These are phyloP conservation scores for Saturnispora kantuleensis DNA, from an alignment of 805 yeast genomes.

Conservation along the genomic window DNA sequence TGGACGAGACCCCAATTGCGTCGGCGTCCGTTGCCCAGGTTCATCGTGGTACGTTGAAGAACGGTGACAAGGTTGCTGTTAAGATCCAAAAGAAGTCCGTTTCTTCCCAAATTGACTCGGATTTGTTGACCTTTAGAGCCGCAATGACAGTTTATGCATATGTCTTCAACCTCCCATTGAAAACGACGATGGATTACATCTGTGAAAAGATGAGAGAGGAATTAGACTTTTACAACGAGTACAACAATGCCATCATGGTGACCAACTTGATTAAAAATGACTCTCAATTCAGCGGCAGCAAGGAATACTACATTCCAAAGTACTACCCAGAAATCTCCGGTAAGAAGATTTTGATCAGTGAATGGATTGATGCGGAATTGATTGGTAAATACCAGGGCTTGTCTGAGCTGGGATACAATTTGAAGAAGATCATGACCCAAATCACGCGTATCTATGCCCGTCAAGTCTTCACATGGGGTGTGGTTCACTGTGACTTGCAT, in stretches of 20 bases:
- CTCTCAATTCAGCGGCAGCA: slow-evolving; percentile 22
- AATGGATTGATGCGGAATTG: slow-evolving; percentile 70
- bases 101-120: slow-evolving; percentile 48
- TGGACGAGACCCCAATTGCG: slow-evolving; percentile 56
- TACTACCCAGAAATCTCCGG: slow-evolving; percentile 38
- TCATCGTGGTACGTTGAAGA: slow-evolving; percentile 39
- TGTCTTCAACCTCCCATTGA: slow-evolving; percentile 56
- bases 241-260: slow-evolving; percentile 39
- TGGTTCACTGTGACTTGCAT: slow-evolving; percentile 69
- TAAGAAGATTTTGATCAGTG: slow-evolving; percentile 47
- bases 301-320: slow-evolving; percentile 46
- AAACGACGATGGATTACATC: slow-evolving; percentile 45
- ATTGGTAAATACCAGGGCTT: slow-evolving; percentile 39
- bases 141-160: slow-evolving; percentile 44
- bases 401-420: slow-evolving; percentile 30
- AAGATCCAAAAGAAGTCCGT: slow-evolving; percentile 61
- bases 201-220: slow-evolving; percentile 50
- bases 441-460: slow-evolving; percentile 43
- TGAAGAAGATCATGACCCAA: slow-evolving; percentile 35
- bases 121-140: slow-evolving; percentile 46
- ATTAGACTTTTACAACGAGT: slow-evolving; percentile 50
- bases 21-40: slow-evolving; percentile 73
- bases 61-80: slow-evolving; percentile 48
- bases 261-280: slow-evolving; percentile 33
- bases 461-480: slow-evolving; percentile 58